These are phyloP conservation scores for Mixia osmundae DNA, from an alignment of 1,284 basidiomycete species.

Conservation along the genomic window DNA sequence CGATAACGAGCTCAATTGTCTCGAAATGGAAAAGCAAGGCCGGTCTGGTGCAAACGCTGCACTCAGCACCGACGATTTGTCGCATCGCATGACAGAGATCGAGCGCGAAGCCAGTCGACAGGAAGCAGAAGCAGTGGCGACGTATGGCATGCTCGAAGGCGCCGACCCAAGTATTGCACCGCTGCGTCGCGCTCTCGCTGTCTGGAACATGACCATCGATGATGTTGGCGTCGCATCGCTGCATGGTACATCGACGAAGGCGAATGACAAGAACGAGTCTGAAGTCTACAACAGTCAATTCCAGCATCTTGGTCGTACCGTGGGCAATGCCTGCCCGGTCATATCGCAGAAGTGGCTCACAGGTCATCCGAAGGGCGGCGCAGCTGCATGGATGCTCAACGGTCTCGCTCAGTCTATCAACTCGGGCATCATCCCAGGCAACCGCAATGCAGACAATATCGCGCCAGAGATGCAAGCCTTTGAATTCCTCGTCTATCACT, in stretches of 20 bases:
- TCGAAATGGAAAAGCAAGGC: conserved; percentile 49
- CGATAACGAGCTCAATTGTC: conserved; percentile 54
- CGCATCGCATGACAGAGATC: conserved; percentile 53
- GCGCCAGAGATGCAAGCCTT: conserved; percentile 77
- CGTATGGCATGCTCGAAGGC: conserved; percentile 85
- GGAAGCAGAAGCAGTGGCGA: conserved; percentile 67
- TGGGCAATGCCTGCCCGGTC: conserved; percentile 84
- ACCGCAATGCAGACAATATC: conserved; percentile 53
- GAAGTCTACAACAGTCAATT: conserved; percentile 91
- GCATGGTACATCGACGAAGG: conserved; percentile 85
- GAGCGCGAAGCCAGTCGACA: conserved; percentile 72
- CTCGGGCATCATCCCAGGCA: conserved; percentile 81
- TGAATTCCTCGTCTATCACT: conserved; percentile 86
- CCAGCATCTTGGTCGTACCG: conserved; percentile 58
- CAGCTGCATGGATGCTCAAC: conserved; percentile 86
- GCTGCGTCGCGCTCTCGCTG: conserved; percentile 75
- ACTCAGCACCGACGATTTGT: conserved; percentile 31
- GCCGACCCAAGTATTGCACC: conserved; percentile 62
- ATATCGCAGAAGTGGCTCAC: conserved; percentile 93
- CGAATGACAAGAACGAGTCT: conserved; percentile 97
- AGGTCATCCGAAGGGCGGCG: conserved; percentile 88
- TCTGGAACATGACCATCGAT: conserved; percentile 84
- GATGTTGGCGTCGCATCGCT: conserved; percentile 46
- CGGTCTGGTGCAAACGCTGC: conserved; percentile 23
- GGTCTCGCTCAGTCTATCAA: conserved; percentile 71